Evolutionary conservation across 306 rosid genomes (phyloP), one percentile per base, ranked within the genome.

Genomic region (Ammopiptanthus mongolicus): DNA sequence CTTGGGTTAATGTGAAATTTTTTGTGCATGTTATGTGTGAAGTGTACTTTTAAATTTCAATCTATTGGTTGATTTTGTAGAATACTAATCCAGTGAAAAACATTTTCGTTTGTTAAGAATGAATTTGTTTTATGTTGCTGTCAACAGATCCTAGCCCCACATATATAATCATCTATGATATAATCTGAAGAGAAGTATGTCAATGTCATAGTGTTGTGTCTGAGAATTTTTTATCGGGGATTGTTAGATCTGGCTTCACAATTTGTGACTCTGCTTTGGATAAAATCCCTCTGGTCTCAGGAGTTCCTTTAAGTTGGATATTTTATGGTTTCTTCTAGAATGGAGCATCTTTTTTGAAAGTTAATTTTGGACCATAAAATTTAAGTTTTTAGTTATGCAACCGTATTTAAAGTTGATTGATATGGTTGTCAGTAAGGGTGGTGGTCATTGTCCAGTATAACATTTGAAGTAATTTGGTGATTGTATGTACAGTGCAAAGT

Each of bases 341-440:
- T 46, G 50, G 48, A 61, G 15, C 11, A 31, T 60, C 14, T 1
- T 15, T 46, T 42, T 50, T 10, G 23, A 48, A 18, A 47, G 46
- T 18, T 55, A 36, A 36, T 51, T 51, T 51, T 36, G 18, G 19
- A 14, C 2, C 7, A 3, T 15, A 52, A 50, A 69, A 19, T 34
- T 52, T 61, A 69, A 10, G 36, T 36, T 23, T 53, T n/a, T 9
- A 18, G 64, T 21, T 36, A 59, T 23, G 19, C 48, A 37, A 33
- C 41, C 56, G 13, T 28, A 67, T 46, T 11, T 22, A 0, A 15
- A 46, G 69, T 69, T 57, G 39, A 18, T 57, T 56, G 34, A 33
- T 65, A 57, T 76, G 73, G 22, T 52, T 46, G 28, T 58, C n/a
- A 8, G 58, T 73, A 17, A 50, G 67, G 56, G 44, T 57, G 77